These are phyloP conservation scores for Phytophthora melonis DNA, from an alignment of 352 stramenopile species.

Conservation along the genomic window DNA sequence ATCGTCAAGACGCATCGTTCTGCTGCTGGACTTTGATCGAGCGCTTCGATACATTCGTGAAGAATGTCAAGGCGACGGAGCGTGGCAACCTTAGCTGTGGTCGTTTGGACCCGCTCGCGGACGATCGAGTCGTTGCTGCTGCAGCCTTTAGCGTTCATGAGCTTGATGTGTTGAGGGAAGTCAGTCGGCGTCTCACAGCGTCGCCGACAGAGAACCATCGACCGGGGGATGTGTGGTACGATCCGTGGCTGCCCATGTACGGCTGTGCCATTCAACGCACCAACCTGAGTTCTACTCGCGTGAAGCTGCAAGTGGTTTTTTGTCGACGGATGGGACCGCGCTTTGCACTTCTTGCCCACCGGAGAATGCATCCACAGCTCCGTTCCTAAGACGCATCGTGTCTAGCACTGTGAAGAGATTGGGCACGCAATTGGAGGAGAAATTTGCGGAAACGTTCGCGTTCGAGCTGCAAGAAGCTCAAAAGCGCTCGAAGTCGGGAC, in stretches of 20 bases:
- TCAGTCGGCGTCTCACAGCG: constrained; percentile 15
- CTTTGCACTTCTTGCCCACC: constrained; percentile 40
- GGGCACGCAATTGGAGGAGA: constrained; percentile 8
- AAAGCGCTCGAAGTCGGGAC: constrained; percentile 23
- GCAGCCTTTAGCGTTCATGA: constrained; percentile 39
- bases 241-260: constrained; percentile 61
- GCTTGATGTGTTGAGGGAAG: constrained; percentile 25
- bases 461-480: constrained; percentile 38
- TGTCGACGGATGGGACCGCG: constrained; percentile 50
- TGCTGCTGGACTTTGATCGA: constrained; percentile 35
- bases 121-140: constrained; percentile 36
- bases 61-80: constrained; percentile 14
- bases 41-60: constrained; percentile 37
- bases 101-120: constrained; percentile 14
- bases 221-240: constrained; percentile 40
- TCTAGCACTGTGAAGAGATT: constrained; percentile 49
- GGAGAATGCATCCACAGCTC: constrained; percentile 52
- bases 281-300: constrained; percentile 14
- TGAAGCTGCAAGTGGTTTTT: constrained; percentile 55
- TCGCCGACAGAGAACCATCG: not conserved
- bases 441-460: constrained; percentile 23
- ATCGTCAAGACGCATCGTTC: constrained; percentile 28
- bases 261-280: constrained; percentile 51
- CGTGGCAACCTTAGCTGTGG: constrained; percentile 13
- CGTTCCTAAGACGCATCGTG: constrained; percentile 29